A percentile compares a stretch with the other conserved stretches of the same genome.
Conservation (phyloP, 305 asterid genomes). For the Fraxinus sp. region DNA sequence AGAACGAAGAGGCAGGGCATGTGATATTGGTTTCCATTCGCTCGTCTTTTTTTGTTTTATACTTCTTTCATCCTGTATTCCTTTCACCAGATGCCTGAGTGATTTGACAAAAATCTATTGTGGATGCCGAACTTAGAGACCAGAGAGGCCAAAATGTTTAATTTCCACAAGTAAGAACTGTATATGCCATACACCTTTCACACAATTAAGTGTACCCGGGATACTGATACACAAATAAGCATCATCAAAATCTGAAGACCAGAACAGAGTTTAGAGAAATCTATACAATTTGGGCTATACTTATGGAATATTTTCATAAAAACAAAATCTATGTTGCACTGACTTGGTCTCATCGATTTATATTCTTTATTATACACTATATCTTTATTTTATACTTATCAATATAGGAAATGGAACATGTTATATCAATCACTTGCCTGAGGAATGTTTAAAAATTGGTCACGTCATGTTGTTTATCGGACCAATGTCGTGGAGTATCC, state of each 20-base stretch:
- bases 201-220: neutral
- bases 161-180: neutral
- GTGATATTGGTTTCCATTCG: neutral
- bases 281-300: neutral
- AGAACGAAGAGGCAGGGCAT: neutral
- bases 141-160: neutral
- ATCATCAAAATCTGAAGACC: neutral
- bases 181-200: neutral
- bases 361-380: neutral
- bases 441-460: neutral
- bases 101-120: neutral
- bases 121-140: neutral
- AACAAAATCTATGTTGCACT: neutral
- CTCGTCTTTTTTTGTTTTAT: neutral
- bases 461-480: neutral
- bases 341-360: neutral
- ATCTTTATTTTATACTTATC: neutral
- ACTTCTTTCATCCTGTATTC: neutral
- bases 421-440: neutral
- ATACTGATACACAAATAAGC: neutral
- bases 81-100: neutral
- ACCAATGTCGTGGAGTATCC: neutral
- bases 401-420: neutral
- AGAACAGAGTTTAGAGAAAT: conserved; percentile 7
- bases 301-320: neutral